phyloP scores from a whole-genome alignment of 1,284 basidiomycete genomes.

The Coriolopsis trogii region DNA sequence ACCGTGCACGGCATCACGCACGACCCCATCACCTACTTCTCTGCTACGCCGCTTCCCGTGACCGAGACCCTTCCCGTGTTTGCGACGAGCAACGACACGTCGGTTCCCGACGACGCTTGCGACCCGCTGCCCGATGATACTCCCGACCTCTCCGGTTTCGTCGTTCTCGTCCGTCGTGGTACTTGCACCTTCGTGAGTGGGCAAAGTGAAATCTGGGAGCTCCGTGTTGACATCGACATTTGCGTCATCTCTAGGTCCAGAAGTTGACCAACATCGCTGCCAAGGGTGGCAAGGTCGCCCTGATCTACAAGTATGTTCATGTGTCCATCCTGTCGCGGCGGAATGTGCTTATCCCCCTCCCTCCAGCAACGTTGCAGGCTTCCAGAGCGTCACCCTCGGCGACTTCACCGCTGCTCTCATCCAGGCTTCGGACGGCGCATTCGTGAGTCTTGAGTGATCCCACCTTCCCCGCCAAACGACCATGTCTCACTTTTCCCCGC shows the following conservation, averaged over 20 bases:
- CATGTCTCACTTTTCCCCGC: background rate
- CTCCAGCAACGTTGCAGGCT: constrained; percentile 50
- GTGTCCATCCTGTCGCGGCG: background rate
- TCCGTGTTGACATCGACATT: background rate
- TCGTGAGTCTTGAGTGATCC: constrained; percentile 28
- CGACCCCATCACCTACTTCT: constrained; percentile 46
- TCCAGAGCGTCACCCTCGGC: constrained; percentile 42
- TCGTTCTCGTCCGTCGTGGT: constrained; percentile 56
- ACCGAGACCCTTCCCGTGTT: constrained; percentile 42
- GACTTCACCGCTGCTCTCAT: constrained; percentile 47
- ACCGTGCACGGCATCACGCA: constrained; percentile 43
- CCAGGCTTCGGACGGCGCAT: constrained; percentile 36
- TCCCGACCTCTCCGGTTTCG: constrained; percentile 50
- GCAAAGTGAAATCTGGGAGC: background rate
- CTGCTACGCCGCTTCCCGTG: constrained; percentile 40
- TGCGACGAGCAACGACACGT: constrained; percentile 45
- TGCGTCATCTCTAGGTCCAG: constrained; percentile 37
- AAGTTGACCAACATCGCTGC: constrained; percentile 52
- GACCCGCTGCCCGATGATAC: constrained; percentile 51
- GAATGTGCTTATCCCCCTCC: background rate
- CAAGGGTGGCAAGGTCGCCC: constrained; percentile 48
- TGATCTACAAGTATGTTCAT: constrained; percentile 56
- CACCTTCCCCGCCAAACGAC: constrained; percentile 12
- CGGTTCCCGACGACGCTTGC: constrained; percentile 54
- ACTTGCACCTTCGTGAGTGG: constrained; percentile 48